phyloP scores from a whole-genome alignment of 108 stramenopile species.

The Skeletonema grethae region DNA sequence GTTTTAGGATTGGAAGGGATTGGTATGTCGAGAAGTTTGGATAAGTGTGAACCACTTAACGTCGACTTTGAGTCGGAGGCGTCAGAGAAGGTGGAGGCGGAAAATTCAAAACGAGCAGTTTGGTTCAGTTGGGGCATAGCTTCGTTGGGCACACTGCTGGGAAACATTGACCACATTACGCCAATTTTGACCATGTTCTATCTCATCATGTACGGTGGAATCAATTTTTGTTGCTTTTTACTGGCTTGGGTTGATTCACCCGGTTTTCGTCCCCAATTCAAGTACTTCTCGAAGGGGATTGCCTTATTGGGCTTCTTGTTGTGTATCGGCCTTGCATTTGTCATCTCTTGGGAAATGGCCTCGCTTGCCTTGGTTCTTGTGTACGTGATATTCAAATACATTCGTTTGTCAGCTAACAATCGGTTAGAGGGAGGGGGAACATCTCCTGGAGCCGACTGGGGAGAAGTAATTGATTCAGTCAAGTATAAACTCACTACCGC shows the following conservation, averaged over 20 bases:
- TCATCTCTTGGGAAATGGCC: background rate
- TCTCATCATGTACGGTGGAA: slow-evolving; percentile 75
- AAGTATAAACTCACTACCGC: background rate
- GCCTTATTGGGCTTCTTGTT: slow-evolving; percentile 64
- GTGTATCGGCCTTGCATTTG: slow-evolving; percentile 65
- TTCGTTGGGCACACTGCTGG: slow-evolving; percentile 49
- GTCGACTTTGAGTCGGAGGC: background rate
- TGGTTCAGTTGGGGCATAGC: slow-evolving; percentile 56
- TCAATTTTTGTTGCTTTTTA: slow-evolving; percentile 76
- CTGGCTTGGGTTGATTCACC: slow-evolving; percentile 64
- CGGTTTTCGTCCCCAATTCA: slow-evolving; percentile 81
- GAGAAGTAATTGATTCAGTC: slow-evolving; percentile 1
- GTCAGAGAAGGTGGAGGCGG: background rate
- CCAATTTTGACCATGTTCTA: slow-evolving; percentile 81
- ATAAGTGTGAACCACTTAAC: background rate
- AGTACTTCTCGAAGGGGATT: slow-evolving; percentile 69
- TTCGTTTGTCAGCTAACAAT: background rate
- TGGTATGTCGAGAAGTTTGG: background rate
- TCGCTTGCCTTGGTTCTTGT: background rate
- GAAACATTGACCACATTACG: slow-evolving; percentile 79
- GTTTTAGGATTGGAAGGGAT: background rate
- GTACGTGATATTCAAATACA: slow-evolving; percentile 1
- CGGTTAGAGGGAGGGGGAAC: background rate
- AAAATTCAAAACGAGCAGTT: slow-evolving; percentile 27
- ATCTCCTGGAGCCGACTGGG: slow-evolving; percentile 2